Percentiles rank a stretch among this genome's conserved stretches.
phyloP scores from a whole-genome alignment of 2,329 filamentous ascomycete species.

The Sclerotiophoma versabilis region DNA sequence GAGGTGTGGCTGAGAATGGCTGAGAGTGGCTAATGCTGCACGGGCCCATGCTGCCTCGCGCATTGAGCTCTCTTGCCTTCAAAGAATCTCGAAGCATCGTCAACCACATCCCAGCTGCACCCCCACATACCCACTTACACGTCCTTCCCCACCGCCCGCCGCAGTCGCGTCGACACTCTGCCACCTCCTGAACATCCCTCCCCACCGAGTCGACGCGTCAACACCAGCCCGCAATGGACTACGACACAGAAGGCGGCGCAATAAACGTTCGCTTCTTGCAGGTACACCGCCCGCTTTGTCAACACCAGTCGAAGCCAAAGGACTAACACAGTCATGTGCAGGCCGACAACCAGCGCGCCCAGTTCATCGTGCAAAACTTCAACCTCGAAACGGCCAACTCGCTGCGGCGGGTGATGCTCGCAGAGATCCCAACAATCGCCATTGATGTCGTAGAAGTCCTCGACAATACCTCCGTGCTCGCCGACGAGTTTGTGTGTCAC shows the following conservation, averaged over 20 bases:
- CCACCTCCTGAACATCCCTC: slow-evolving; percentile 12
- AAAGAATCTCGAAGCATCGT: slow-evolving; percentile 30
- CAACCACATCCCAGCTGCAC: slow-evolving; percentile 19
- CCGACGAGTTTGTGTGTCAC: slow-evolving; percentile 95
- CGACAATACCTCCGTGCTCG: slow-evolving; percentile 91
- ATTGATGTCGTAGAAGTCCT: slow-evolving; percentile 95
- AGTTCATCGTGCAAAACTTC: slow-evolving; percentile 90
- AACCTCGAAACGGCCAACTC: slow-evolving; percentile 94
- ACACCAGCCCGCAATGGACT: slow-evolving; percentile 54
- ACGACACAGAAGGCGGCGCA: slow-evolving; percentile 56
- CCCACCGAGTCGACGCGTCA: slow-evolving; percentile 20
- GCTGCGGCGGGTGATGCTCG: slow-evolving; percentile 86
- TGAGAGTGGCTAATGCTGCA: slow-evolving; percentile 20
- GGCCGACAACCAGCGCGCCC: slow-evolving; percentile 81
- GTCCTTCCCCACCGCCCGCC: slow-evolving; percentile 21
- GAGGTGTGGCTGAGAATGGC: slow-evolving; percentile 9
- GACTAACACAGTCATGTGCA: slow-evolving; percentile 51
- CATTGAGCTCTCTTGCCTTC: slow-evolving; percentile 24
- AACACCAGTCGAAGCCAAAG: slow-evolving; percentile 3
- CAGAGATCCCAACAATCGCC: slow-evolving; percentile 92
- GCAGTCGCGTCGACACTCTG: slow-evolving; percentile 28
- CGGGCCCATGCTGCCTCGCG: slow-evolving; percentile 5
- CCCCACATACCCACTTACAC: slow-evolving; percentile 28
- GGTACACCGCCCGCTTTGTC: slow-evolving; percentile 39
- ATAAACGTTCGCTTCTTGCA: slow-evolving; percentile 50